Evolutionary conservation across 345 rosid genomes (phyloP).

Genomic region (Rhizophora mangle): DNA sequence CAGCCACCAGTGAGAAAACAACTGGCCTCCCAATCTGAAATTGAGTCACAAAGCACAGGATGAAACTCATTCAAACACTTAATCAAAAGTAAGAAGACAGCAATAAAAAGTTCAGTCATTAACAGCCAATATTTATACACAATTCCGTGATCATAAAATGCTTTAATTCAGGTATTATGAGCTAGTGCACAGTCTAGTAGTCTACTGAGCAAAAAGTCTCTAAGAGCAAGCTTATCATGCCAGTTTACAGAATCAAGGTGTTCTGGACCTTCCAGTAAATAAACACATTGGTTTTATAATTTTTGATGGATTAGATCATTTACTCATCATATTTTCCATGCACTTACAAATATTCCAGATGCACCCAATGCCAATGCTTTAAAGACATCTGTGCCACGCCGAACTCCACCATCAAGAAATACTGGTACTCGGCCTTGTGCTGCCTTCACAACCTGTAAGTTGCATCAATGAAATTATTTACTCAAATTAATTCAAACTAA

Average conservation of each 20-base stretch:
- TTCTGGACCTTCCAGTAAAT: too few species aligned
- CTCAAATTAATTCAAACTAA: background rate
- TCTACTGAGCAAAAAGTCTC: background rate
- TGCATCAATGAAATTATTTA: background rate
- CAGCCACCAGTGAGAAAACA: conserved; percentile 73
- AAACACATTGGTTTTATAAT: background rate
- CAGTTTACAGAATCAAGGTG: too few species aligned
- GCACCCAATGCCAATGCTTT: conserved; percentile 99
- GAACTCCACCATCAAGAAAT: conserved; percentile 91
- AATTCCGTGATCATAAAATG: too few species aligned
- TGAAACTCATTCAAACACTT: background rate
- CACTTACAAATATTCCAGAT: conserved; percentile 89
- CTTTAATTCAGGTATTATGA: background rate
- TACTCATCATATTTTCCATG: background rate
- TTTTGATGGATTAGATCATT: too few species aligned
- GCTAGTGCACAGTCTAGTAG: background rate
- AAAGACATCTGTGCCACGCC: conserved; percentile 97
- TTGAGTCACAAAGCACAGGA: background rate
- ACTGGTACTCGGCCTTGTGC: conserved; percentile 82
- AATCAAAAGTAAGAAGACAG: background rate
- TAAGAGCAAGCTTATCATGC: too few species aligned
- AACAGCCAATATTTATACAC: too few species aligned
- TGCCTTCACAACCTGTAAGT: conserved; percentile 77
- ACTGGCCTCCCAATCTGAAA: conserved; percentile 88
- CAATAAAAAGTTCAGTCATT: too few species aligned